These are phyloP conservation scores for Crucibulum laeve DNA, from an alignment of 768 basidiomycete genomes.

Conservation along the genomic window DNA sequence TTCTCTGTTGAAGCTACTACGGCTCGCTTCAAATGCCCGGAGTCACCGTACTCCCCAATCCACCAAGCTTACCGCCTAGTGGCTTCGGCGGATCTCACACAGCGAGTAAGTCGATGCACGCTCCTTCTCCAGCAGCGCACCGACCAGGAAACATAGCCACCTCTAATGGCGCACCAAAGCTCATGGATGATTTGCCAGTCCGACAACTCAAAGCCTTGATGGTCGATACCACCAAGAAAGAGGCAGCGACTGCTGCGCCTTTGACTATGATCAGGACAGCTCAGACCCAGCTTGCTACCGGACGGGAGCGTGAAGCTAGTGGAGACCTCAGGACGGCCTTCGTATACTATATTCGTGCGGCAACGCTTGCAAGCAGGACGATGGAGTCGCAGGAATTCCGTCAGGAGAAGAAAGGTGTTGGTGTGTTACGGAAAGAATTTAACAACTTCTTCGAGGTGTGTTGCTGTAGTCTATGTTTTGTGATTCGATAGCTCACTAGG, in stretches of 20 bases:
- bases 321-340: slow-evolving; percentile 64
- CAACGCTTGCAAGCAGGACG: slow-evolving; percentile 50
- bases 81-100: slow-evolving; percentile 23
- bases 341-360: slow-evolving; percentile 56
- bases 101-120: slow-evolving; percentile 19
- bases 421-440: slow-evolving; percentile 59
- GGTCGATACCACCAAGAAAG: slow-evolving; percentile 41
- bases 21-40: slow-evolving; percentile 18
- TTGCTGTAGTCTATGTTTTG: slow-evolving; percentile 8
- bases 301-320: slow-evolving; percentile 45
- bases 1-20: too few species aligned
- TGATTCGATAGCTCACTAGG: slow-evolving; percentile 7
- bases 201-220: slow-evolving; percentile 41
- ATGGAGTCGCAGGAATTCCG: slow-evolving; percentile 59
- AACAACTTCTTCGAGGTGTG: slow-evolving; percentile 62
- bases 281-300: slow-evolving; percentile 48
- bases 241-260: slow-evolving; percentile 56
- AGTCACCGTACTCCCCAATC: slow-evolving; percentile 21
- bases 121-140: slow-evolving; percentile 10
- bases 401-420: slow-evolving; percentile 44
- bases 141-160: slow-evolving; percentile 18
- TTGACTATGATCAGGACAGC: slow-evolving; percentile 60
- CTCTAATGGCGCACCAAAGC: slow-evolving; percentile 14
- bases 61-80: slow-evolving; percentile 17
- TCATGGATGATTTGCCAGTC: slow-evolving; percentile 31